Evolutionary conservation across 2,329 filamentous ascomycete genomes (phyloP), one percentile per base, ranked within the genome.

Genomic region (Penicillium sp.): DNA sequence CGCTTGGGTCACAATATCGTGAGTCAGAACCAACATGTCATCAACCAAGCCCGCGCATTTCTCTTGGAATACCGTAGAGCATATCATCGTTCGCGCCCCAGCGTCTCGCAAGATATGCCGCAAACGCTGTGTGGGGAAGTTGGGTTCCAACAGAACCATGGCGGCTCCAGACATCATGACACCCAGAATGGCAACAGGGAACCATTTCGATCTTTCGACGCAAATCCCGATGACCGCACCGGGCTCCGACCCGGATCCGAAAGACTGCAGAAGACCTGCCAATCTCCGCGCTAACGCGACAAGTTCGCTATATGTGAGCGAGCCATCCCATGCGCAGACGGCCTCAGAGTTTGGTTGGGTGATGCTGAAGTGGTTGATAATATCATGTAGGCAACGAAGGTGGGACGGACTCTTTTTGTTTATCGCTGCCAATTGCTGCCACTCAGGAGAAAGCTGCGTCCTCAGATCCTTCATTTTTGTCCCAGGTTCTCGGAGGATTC

Each of bases 321-420:
- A 49, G 19, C 48, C 48, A 38, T 54, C 52, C 48, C 52, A 52
- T 19, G 52, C 40, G 34, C 48, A 56, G 21, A 56, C 39, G 4
- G 54, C 54, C 21, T 46, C 31, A 28, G 45, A 43, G 17, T 37
- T 29, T 6, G 50, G 47, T n/a, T 43, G 50, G 13, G 55, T 37
- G 15, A 33, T 5, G 10, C 31, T 6, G 9, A 43, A 34, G 6
- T 2, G 13, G 6, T 43, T 31, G 29, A 43, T 43, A 1, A 34
- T 10, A 19, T 43, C 31, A 13, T 43, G 42, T 3, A 43, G 21
- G 31, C 31, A 43, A 26, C 12, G 12, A 8, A 15, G 13, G 4
- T 21, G 61, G 50, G 47, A 65, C 51, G 3, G 15, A 3, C 10
- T 15, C 33, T 44, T 44, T 10, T 8, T 45, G 24, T 45, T 37